Conservation (phyloP, 2,329 filamentous ascomycete species). For the Microsporum audouinii region DNA sequence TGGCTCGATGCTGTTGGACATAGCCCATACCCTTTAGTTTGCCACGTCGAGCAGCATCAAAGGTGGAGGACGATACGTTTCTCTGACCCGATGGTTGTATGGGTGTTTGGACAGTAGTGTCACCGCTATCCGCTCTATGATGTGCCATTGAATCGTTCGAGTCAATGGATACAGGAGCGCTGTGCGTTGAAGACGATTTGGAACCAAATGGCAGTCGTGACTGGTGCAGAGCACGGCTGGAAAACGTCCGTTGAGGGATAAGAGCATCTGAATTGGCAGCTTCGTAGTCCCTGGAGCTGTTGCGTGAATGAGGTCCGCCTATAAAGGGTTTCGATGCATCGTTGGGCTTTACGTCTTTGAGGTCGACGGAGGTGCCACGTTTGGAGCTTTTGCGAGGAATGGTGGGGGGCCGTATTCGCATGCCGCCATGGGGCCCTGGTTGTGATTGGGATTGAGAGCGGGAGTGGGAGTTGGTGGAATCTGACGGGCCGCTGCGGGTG, state of each 20-base stretch:
- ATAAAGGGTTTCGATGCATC: neutral
- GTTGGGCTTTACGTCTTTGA: neutral
- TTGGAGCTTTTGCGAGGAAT: constrained; percentile 66
- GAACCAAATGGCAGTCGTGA: constrained; percentile 33
- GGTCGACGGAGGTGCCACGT: constrained; percentile 27
- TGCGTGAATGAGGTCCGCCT: constrained; percentile 11
- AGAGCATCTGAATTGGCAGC: neutral
- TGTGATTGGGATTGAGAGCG: neutral
- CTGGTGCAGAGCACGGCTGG: neutral
- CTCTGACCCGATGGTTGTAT: neutral
- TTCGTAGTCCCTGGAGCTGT: constrained; percentile 6
- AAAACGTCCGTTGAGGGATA: neutral
- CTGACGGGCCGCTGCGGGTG: constrained; percentile 38
- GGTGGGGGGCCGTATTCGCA: constrained; percentile 39
- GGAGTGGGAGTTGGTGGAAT: constrained; percentile 20
- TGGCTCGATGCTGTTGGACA: constrained; percentile 38
- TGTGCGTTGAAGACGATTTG: constrained; percentile 26
- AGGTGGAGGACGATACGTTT: constrained; percentile 8
- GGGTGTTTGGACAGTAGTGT: constrained; percentile 12
- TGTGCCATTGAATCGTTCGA: constrained; percentile 31
- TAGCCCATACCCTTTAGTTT: constrained; percentile 40
- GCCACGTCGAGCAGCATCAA: constrained; percentile 20
- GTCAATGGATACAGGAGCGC: constrained; percentile 27
- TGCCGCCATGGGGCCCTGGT: constrained; percentile 10
- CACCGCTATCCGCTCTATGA: constrained; percentile 18